These are phyloP conservation scores for Collariella sp. DNA, from an alignment of 495 filamentous ascomycete species.

Conservation along the genomic window DNA sequence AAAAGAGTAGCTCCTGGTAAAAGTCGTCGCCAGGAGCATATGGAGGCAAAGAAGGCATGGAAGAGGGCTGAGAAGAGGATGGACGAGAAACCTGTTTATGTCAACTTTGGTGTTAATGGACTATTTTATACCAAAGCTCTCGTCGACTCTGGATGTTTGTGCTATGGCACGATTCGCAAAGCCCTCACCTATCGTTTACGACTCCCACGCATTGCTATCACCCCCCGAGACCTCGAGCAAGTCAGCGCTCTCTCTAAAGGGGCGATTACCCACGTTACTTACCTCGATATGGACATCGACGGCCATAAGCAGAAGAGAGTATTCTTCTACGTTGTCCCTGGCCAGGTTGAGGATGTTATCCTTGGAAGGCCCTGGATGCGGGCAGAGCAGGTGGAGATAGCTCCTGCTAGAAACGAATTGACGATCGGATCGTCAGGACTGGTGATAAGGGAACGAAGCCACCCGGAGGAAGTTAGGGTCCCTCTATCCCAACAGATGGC, in stretches of 20 bases:
- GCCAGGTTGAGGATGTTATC: not conserved
- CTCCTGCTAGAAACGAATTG: not conserved
- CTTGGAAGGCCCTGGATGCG: not conserved
- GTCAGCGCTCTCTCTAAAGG: not conserved
- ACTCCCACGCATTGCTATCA: not conserved
- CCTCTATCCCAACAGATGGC: not conserved
- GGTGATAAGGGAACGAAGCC: not conserved
- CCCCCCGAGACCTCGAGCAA: not conserved
- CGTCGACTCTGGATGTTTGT: too few species aligned
- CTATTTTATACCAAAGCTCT: too few species aligned
- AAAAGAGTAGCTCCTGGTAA: not conserved
- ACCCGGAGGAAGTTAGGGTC: not conserved
- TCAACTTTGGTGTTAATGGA: too few species aligned
- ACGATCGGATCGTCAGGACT: not conserved
- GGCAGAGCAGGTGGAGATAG: not conserved
- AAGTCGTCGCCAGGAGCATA: not conserved
- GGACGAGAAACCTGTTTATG: too few species aligned
- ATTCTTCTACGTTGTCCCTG: not conserved
- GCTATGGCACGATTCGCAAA: too few species aligned
- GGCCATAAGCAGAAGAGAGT: too few species aligned
- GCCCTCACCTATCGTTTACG: too few species aligned
- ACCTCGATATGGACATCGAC: too few species aligned
- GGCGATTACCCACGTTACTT: not conserved
- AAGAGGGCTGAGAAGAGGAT: not conserved
- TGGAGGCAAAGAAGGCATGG: not conserved